These are phyloP conservation scores for Rubia balearica DNA, from an alignment of 305 asterid genomes.

Conservation along the genomic window DNA sequence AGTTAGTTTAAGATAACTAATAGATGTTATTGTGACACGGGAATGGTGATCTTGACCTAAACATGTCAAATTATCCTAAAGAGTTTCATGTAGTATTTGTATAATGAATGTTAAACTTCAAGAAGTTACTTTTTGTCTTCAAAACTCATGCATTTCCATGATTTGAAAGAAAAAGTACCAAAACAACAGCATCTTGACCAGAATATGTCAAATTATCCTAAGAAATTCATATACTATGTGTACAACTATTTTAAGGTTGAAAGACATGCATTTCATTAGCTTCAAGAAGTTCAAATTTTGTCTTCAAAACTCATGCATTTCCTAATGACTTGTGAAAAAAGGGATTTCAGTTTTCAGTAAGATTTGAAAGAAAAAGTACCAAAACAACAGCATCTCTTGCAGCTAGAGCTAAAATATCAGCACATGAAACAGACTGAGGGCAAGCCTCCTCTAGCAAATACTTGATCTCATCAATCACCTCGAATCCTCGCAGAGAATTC, in stretches of 20 bases:
- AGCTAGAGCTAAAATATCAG: conserved; percentile 32
- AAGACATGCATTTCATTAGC: too few relatives aligned
- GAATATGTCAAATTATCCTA: neutral
- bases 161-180: conserved; percentile 17
- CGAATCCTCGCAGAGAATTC: conserved; percentile 28
- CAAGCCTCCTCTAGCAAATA: conserved; percentile 23
- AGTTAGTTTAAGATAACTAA: too few relatives aligned
- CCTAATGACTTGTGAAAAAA: neutral
- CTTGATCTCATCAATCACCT: conserved; percentile 32
- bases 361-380: conserved; percentile 17
- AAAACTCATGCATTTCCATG: neutral
- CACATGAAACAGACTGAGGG: conserved; percentile 30
- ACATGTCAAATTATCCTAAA: neutral
- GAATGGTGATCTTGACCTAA: neutral
- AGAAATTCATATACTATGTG: too few relatives aligned
- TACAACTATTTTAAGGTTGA: too few relatives aligned
- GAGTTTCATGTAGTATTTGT: too few relatives aligned
- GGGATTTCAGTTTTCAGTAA: neutral
- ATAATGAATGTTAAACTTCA: too few relatives aligned
- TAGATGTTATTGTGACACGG: too few relatives aligned
- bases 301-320: neutral
- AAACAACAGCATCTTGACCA: conserved; percentile 22
- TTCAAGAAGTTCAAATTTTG: neutral
- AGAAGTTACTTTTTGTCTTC: neutral
- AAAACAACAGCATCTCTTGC: conserved; percentile 31